phyloP scores from a whole-genome alignment of 495 filamentous ascomycete genomes.

The Lasiosphaeria hispida region DNA sequence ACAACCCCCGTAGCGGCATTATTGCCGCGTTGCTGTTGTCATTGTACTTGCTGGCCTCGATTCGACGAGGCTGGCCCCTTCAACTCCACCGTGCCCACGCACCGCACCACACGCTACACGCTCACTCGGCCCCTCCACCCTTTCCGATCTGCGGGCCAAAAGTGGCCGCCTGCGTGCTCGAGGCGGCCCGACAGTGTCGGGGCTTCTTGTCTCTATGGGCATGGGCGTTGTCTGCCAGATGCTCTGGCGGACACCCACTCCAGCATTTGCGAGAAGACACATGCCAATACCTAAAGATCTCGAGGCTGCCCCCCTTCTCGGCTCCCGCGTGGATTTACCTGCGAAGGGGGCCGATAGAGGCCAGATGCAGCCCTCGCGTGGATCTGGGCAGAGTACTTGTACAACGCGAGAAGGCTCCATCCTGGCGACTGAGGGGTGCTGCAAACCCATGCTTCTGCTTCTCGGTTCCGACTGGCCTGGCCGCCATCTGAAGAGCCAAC shows the following conservation, averaged over 20 bases:
- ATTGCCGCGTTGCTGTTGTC: not conserved
- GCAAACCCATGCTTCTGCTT: constrained; percentile 11
- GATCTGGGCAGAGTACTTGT: not conserved
- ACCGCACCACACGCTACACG: constrained; percentile 1
- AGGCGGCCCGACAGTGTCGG: constrained; percentile 19
- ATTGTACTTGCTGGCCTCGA: not conserved
- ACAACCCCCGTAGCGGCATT: constrained; percentile 9
- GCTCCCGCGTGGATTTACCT: not conserved
- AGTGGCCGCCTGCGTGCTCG: constrained; percentile 11
- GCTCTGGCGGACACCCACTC: no score
- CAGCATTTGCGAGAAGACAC: no score
- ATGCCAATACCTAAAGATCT: not conserved
- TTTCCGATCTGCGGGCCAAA: constrained; percentile 20
- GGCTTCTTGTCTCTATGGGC: constrained; percentile 9
- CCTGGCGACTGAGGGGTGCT: constrained; percentile 18
- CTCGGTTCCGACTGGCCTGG: constrained; percentile 26
- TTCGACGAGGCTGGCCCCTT: constrained; percentile 15
- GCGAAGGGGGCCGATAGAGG: not conserved
- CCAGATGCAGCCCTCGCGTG: not conserved
- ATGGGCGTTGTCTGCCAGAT: not conserved
- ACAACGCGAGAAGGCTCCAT: constrained; percentile 14
- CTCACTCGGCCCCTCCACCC: constrained; percentile 4
- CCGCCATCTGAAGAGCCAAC: constrained; percentile 12
- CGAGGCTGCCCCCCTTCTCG: not conserved
- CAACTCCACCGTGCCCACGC: not conserved